phyloP scores from a whole-genome alignment of 2,329 filamentous ascomycete species.

The Mollisiaceae sp. region DNA sequence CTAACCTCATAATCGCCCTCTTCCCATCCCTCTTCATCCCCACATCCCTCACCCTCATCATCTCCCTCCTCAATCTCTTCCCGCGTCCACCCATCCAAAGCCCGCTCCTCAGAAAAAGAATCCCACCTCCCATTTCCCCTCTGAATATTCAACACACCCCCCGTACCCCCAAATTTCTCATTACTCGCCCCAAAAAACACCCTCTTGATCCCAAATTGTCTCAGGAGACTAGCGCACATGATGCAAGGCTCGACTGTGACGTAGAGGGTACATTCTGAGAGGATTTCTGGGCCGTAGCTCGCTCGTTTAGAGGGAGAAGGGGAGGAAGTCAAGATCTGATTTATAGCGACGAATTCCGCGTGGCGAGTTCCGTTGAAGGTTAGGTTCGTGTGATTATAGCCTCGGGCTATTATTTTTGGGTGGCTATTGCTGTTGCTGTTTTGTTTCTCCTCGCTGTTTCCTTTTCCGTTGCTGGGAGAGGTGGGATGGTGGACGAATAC shows the following conservation, averaged over 20 bases:
- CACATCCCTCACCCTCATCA: conserved; percentile 2
- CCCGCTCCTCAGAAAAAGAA: conserved; percentile 60
- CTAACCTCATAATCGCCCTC: conserved; percentile 82
- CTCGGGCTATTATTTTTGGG: conserved; percentile 78
- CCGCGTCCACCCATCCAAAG: too few relatives aligned
- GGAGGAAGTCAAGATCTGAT: conserved; percentile 60
- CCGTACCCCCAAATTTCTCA: conserved; percentile 95
- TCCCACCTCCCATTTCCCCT: conserved; percentile 31
- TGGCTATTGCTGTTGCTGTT: too few relatives aligned
- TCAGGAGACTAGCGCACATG: conserved; percentile 94
- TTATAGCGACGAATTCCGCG: conserved; percentile 90
- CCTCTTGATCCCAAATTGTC: conserved; percentile 84
- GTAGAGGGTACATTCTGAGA: conserved; percentile 80
- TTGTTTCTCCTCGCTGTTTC: too few relatives aligned
- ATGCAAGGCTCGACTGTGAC: conserved; percentile 98
- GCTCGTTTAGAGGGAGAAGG: conserved; percentile 46
- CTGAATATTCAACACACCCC: conserved; percentile 89
- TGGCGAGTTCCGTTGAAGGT: conserved; percentile 91
- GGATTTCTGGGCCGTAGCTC: conserved; percentile 60
- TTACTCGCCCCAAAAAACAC: conserved; percentile 97
- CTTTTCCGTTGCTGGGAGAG: neutral
- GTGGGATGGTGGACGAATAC: conserved; percentile 73
- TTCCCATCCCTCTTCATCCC: conserved; percentile 53
- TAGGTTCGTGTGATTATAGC: conserved; percentile 97
- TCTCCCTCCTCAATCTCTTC: neutral